A percentile compares a stretch with the other conserved stretches of the same genome.
phyloP scores from a whole-genome alignment of 306 rosid genomes.

The Lagenaria siceraria region DNA sequence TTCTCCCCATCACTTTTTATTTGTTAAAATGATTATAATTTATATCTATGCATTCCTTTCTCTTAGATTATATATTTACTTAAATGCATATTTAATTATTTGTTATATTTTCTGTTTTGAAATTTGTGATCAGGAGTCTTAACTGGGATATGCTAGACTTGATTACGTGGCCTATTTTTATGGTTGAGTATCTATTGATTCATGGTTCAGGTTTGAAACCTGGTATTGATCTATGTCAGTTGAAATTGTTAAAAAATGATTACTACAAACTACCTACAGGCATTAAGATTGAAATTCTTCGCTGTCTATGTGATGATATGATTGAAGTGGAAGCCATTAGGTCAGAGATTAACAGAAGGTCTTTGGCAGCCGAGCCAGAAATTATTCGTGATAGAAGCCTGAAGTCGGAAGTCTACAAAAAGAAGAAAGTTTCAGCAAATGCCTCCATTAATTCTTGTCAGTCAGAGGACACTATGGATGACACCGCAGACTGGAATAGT shows the following conservation, averaged over 20 bases:
- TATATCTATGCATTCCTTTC: not conserved
- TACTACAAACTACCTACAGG: conserved; percentile 58
- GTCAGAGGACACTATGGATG: conserved; percentile 46
- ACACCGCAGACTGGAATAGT: conserved; percentile 67
- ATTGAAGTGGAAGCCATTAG: conserved; percentile 80
- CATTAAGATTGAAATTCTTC: conserved; percentile 71
- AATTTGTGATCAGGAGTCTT: conserved; percentile 51
- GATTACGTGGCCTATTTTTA: conserved; percentile 86
- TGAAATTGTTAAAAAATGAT: conserved; percentile 42
- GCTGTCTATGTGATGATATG: conserved; percentile 80
- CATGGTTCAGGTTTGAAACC: conserved; percentile 54
- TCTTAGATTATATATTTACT: conserved; percentile 13
- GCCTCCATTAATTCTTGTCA: conserved; percentile 35
- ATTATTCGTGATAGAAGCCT: conserved; percentile 46
- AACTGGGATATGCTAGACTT: conserved; percentile 92
- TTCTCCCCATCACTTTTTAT: not conserved
- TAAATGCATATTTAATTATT: not conserved
- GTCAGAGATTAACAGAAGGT: conserved; percentile 82
- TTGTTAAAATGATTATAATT: not conserved
- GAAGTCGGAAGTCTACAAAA: conserved; percentile 46
- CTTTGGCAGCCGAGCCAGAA: conserved; percentile 53
- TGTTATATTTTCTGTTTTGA: conserved; percentile 9
- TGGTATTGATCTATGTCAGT: conserved; percentile 38
- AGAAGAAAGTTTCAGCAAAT: conserved; percentile 42
- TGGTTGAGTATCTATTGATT: conserved; percentile 79